Evolutionary conservation across 176 grass and related monocot species (phyloP), one percentile per base, ranked within the genome.

Genomic region (Oryza brachyantha): DNA sequence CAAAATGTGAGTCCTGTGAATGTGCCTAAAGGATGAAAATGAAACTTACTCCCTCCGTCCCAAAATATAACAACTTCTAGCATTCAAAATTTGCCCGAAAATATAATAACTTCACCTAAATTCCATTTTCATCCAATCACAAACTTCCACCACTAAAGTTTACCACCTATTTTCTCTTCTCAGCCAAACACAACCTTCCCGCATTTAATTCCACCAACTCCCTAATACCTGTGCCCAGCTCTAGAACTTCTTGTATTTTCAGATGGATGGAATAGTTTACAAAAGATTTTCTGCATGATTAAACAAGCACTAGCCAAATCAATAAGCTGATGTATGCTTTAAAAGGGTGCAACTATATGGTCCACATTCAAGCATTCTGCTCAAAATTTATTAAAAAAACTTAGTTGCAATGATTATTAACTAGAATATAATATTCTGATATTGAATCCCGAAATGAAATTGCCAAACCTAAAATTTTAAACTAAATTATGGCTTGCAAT

Each of bases 251-350:
- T n/a, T n/a, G n/a, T n/a, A n/a, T n/a, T n/a, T n/a, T n/a, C n/a
- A n/a, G n/a, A n/a, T n/a, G n/a, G n/a, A n/a, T n/a, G n/a, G n/a
- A n/a, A n/a, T n/a, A 63, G 19, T 48, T 50, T 13, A 63, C 22
- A 72, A 68, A 29, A 68, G 16, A 28, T 29, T 64, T 48, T 72
- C 19, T 13, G 32, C 5, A 1, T 63, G 60, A 68, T 31, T 46
- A 75, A 79, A 22, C 36, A 80, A 80, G 74, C 50, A 75, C 11
- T 70, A 68, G 55, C 14, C 35, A 67, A 86, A 86, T 67, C 48
- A 60, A 14, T 22, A 80, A 64, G 36, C 34, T n/a, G 32, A 14
- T 85, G 14, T 37, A 80, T 36, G 24, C 24, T 66, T 66, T 24
- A 59, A 42, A 43, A 31, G 41, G 79, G 34, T 76, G 27, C 29